Evolutionary conservation across 2,329 filamentous ascomycete species (phyloP).

Genomic region (Bipolaris oryzae): DNA sequence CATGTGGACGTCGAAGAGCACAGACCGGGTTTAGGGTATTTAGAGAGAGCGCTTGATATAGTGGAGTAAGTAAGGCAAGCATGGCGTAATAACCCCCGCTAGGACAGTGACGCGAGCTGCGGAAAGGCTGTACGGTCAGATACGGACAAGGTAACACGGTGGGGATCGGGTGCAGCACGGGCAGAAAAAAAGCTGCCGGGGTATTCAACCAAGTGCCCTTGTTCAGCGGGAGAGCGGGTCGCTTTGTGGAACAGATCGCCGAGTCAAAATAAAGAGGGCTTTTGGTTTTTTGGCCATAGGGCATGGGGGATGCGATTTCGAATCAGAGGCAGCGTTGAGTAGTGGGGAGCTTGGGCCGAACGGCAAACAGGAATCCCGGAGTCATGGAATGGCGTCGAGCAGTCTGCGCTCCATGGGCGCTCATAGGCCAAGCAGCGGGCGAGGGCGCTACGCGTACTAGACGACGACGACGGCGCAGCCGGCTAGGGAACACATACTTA

Average conservation of each 20-base stretch:
- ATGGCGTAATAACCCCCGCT: conserved; percentile 43
- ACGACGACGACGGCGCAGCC: conserved; percentile 9
- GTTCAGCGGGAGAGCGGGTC: conserved; percentile 40
- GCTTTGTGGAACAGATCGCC: conserved; percentile 46
- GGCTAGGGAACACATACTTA: conserved; percentile 11
- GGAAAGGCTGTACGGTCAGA: conserved; percentile 40
- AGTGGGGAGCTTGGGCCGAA: conserved; percentile 30
- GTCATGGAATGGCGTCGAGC: conserved; percentile 26
- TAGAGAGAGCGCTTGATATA: conserved; percentile 15
- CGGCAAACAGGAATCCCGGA: conserved; percentile 28
- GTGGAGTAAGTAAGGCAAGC: conserved; percentile 16
- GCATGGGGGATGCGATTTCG: conserved; percentile 13
- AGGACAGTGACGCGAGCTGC: conserved; percentile 40
- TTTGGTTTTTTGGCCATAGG: conserved; percentile 27
- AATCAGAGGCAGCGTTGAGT: conserved; percentile 15
- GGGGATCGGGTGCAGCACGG: conserved; percentile 44
- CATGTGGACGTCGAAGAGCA: conserved; percentile 9
- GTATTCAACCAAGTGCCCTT: conserved; percentile 30
- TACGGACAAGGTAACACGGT: conserved; percentile 40
- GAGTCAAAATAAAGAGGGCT: conserved; percentile 17
- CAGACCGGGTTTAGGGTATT: conserved; percentile 4
- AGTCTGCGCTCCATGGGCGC: conserved; percentile 15
- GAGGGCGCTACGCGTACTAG: conserved; percentile 16
- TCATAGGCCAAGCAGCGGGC: conserved; percentile 14
- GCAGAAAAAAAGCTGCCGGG: conserved; percentile 23